These are phyloP conservation scores for Quercus ilex DNA, from an alignment of 306 rosid genomes.

Conservation along the genomic window DNA sequence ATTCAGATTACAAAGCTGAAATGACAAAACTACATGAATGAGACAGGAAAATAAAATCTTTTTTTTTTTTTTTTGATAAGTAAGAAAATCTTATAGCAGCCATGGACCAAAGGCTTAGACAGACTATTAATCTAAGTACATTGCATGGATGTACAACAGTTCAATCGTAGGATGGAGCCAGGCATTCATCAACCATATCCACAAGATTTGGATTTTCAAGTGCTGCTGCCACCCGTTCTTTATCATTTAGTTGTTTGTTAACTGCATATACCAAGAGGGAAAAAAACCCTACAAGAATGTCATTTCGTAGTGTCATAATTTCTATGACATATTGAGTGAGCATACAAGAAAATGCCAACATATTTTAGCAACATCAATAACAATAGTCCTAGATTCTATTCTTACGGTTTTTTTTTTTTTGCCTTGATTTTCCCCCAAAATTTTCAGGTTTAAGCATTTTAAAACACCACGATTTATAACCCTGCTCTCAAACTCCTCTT, in stretches of 20 bases:
- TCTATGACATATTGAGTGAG: background rate
- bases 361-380: background rate
- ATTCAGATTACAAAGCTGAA: background rate
- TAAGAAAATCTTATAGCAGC: background rate
- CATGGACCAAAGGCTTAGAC: background rate
- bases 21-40: background rate
- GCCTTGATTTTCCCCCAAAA: too few relatives aligned
- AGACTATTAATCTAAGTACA: slow-evolving; percentile 8
- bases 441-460: too few relatives aligned
- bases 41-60: background rate
- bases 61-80: background rate
- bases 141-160: background rate
- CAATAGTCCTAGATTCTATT: background rate
- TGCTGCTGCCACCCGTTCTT: slow-evolving; percentile 93
- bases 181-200: slow-evolving; percentile 93
- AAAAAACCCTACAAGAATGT: background rate
- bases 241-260: slow-evolving; percentile 91
- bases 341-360: background rate
- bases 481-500: too few relatives aligned
- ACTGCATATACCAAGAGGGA: slow-evolving; percentile 41
- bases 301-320: background rate
- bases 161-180: slow-evolving; percentile 69
- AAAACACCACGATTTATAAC: too few relatives aligned
- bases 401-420: background rate
- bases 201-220: slow-evolving; percentile 81